phyloP scores from a whole-genome alignment of 305 asterid genomes.

The Nicotiana rustica region DNA sequence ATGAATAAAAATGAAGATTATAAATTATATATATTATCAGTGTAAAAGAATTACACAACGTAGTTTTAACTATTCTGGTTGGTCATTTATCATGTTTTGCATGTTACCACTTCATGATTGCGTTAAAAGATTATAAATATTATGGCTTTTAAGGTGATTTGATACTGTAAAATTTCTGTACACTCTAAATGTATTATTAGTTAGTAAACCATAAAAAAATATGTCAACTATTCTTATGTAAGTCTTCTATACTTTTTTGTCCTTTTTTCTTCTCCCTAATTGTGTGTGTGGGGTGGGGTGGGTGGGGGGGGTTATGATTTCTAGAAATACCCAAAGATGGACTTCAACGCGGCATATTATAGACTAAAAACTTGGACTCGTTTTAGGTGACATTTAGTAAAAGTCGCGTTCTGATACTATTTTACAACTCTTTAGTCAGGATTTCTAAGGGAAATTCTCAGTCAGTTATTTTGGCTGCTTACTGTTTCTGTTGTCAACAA shows the following conservation, averaged over 20 bases:
- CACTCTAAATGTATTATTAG: neutral
- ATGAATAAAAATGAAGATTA: too few species aligned
- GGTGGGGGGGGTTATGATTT: neutral
- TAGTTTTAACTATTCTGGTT: too few species aligned
- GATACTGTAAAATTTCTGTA: neutral
- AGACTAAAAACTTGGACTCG: conserved; percentile 20
- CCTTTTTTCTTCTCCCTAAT: neutral
- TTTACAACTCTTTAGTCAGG: neutral
- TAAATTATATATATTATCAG: too few species aligned
- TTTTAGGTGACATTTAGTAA: conserved; percentile 13
- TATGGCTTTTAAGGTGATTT: neutral
- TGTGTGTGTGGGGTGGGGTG: neutral
- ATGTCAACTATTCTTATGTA: neutral
- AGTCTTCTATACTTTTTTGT: neutral
- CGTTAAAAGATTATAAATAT: too few species aligned
- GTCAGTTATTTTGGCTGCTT: neutral
- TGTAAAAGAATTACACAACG: too few species aligned
- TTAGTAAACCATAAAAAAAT: neutral
- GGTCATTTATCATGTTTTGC: too few species aligned
- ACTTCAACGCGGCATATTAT: conserved; percentile 28
- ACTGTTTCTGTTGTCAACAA: conserved; percentile 14
- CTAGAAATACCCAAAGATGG: conserved; percentile 24
- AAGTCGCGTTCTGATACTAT: conserved; percentile 6
- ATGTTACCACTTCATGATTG: too few species aligned
- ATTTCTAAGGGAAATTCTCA: neutral